Evolutionary conservation across 179 eudicot species (phyloP).

Genomic region (Corrigiola litoralis): DNA sequence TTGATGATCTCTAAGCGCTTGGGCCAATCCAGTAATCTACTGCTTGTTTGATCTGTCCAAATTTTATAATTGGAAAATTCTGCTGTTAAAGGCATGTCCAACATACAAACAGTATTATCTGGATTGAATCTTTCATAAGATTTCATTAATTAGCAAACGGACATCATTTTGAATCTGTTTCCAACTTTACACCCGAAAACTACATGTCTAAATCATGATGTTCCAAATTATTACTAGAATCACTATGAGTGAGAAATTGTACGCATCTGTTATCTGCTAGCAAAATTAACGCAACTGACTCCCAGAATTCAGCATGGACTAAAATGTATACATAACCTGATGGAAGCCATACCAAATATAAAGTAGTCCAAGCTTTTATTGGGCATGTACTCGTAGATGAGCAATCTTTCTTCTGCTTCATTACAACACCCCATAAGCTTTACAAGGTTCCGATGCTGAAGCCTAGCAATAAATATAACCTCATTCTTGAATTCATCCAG

Average conservation of each 20-base stretch:
- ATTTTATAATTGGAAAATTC: no score
- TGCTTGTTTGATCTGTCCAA: slow-evolving; percentile 15
- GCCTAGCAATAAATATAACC: slow-evolving; percentile 22
- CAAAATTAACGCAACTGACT: not conserved
- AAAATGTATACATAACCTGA: not conserved
- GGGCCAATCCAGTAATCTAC: slow-evolving; percentile 13
- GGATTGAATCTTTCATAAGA: not conserved
- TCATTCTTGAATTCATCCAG: slow-evolving; percentile 19
- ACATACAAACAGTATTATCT: not conserved
- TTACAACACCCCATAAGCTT: slow-evolving; percentile 25
- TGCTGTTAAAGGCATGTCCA: not conserved
- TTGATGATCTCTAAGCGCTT: slow-evolving; percentile 16
- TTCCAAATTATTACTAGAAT: not conserved
- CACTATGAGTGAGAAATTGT: no score
- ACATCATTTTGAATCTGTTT: not conserved
- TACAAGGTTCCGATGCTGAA: slow-evolving; percentile 34
- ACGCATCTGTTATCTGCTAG: not conserved
- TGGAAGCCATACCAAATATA: slow-evolving; percentile 22
- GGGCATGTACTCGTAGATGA: no score
- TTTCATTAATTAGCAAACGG: not conserved
- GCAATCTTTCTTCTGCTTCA: slow-evolving; percentile 23
- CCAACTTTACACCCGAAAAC: no score
- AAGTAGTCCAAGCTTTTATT: no score
- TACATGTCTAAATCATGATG: not conserved
- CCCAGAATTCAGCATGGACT: no score